phyloP scores from a whole-genome alignment of 2,329 filamentous ascomycete genomes.

The Lasiodiplodia theobromae region DNA sequence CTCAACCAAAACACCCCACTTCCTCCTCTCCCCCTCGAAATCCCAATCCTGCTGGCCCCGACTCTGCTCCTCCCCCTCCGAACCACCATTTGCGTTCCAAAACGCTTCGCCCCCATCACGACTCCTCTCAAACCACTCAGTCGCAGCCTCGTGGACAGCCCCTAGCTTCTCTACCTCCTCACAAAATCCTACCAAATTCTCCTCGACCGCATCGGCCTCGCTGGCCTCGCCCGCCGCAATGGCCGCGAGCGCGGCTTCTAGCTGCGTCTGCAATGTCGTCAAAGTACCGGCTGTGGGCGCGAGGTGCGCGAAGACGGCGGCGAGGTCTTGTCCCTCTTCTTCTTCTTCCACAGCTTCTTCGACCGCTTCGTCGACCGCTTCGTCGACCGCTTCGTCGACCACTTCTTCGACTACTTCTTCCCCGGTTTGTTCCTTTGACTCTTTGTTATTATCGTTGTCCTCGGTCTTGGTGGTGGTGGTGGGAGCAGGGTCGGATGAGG shows the following conservation, averaged over 20 bases:
- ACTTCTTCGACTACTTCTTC: neutral
- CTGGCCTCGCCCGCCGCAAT: neutral
- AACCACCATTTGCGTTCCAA: neutral
- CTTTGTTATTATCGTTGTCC: neutral
- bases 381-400: neutral
- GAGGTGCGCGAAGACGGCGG: neutral
- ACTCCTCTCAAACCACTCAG: neutral
- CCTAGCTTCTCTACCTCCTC: neutral
- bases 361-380: neutral
- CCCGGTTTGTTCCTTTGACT: neutral
- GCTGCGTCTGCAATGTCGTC: neutral
- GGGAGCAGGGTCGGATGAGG: neutral
- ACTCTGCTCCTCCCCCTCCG: no score
- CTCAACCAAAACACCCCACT: neutral
- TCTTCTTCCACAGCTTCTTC: neutral
- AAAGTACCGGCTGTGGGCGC: neutral
- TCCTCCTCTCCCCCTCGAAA: neutral
- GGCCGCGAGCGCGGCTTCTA: neutral
- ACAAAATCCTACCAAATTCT: neutral
- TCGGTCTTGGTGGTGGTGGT: neutral
- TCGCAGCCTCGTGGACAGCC: neutral
- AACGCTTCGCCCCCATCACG: neutral
- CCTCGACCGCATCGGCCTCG: neutral
- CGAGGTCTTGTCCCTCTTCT: neutral
- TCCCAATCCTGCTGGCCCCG: neutral